These are phyloP conservation scores for Exserohilum turcica DNA, from an alignment of 2,329 filamentous ascomycete species.

Conservation along the genomic window DNA sequence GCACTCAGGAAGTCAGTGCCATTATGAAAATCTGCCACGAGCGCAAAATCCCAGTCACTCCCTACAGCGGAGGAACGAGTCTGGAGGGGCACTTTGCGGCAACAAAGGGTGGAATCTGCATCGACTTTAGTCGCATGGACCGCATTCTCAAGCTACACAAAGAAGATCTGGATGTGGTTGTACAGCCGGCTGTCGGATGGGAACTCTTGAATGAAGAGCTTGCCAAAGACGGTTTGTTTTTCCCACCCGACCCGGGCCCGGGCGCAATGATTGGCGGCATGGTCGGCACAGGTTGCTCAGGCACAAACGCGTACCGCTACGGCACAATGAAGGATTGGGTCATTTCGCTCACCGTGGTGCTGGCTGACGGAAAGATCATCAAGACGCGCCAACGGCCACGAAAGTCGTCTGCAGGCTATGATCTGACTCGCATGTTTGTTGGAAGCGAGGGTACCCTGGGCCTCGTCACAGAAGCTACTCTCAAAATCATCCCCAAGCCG, in stretches of 20 bases:
- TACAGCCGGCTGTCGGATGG: constrained; percentile 77
- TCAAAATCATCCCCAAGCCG: constrained; percentile 84
- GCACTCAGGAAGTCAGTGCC: constrained; percentile 81
- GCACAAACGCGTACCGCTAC: constrained; percentile 90
- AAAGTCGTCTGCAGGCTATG: constrained; percentile 90
- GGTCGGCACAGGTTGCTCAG: constrained; percentile 76
- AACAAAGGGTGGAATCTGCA: constrained; percentile 79
- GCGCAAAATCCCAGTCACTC: constrained; percentile 81
- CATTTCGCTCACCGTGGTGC: constrained; percentile 80
- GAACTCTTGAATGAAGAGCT: constrained; percentile 82
- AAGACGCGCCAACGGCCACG: constrained; percentile 86
- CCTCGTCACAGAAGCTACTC: constrained; percentile 85
- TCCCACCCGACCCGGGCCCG: constrained; percentile 88
- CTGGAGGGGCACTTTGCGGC: constrained; percentile 88
- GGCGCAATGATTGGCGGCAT: constrained; percentile 92
- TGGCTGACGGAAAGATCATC: constrained; percentile 88
- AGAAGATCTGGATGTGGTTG: constrained; percentile 64
- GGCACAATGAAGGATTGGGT: constrained; percentile 97
- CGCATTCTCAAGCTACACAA: constrained; percentile 77
- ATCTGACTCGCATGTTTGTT: constrained; percentile 86
- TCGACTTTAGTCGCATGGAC: constrained; percentile 88
- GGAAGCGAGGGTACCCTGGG: constrained; percentile 91
- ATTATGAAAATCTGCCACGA: constrained; percentile 88
- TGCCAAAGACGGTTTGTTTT: constrained; percentile 75
- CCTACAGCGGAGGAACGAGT: constrained; percentile 85